These are phyloP conservation scores for Candida tetrigidarum DNA, from an alignment of 1,139 yeast genomes.

Conservation along the genomic window DNA sequence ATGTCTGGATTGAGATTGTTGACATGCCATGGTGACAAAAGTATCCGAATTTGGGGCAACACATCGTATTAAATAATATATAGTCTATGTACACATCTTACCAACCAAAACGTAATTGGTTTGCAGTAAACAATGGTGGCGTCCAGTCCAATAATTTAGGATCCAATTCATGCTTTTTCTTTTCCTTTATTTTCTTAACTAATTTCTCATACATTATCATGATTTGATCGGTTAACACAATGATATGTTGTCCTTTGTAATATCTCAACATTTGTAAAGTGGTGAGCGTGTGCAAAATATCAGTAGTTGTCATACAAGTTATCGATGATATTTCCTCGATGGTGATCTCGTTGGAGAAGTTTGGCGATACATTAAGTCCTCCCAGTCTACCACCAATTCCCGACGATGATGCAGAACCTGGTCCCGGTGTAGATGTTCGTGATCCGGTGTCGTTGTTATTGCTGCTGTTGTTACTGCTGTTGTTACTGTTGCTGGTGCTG, in stretches of 20 bases:
- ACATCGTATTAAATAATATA: slow-evolving; percentile 18
- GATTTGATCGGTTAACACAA: slow-evolving; percentile 86
- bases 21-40: slow-evolving; percentile 90
- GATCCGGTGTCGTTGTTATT: too few relatives aligned
- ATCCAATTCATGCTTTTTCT: slow-evolving; percentile 79
- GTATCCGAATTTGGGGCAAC: slow-evolving; percentile 83
- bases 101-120: slow-evolving; percentile 96
- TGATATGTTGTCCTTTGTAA: slow-evolving; percentile 95
- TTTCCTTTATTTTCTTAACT: slow-evolving; percentile 55
- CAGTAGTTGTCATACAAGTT: slow-evolving; percentile 97
- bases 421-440: slow-evolving; percentile 24
- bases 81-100: slow-evolving; percentile 27
- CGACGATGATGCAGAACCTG: slow-evolving; percentile 13
- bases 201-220: slow-evolving; percentile 76
- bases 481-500: too few relatives aligned
- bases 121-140: slow-evolving; percentile 96
- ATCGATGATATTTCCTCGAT: slow-evolving; percentile 88
- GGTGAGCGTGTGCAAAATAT: slow-evolving; percentile 89
- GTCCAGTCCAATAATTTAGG: slow-evolving; percentile 81
- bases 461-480: too few relatives aligned
- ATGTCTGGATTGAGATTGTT: slow-evolving; percentile 77
- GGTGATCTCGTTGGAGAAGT: slow-evolving; percentile 63
- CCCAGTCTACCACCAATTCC: slow-evolving; percentile 17
- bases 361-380: slow-evolving; percentile 7
- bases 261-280: slow-evolving; percentile 88